Evolutionary conservation across 208 protist species (phyloP).

Genomic region (Acanthamoeba rhysodes): DNA sequence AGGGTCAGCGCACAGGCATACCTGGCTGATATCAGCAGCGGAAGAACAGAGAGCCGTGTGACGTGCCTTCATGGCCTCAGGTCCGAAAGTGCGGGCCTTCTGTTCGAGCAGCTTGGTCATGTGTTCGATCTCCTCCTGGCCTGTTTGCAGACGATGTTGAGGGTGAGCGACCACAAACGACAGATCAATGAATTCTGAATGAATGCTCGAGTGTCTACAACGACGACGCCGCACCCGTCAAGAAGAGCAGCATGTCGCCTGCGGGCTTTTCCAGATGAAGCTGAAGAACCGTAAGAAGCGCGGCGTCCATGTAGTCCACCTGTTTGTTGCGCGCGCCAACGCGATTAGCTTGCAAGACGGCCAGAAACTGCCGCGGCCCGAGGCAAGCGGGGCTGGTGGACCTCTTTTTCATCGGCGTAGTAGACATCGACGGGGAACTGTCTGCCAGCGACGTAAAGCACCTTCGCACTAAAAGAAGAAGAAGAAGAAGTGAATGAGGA

Average conservation of each 20-base stretch:
- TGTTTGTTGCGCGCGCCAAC: not conserved
- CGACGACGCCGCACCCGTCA: slow-evolving; percentile 93
- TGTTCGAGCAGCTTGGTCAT: slow-evolving; percentile 35
- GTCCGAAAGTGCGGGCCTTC: not conserved
- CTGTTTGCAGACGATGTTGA: slow-evolving; percentile 99
- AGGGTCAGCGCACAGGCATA: slow-evolving; percentile 79
- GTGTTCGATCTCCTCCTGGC: slow-evolving; percentile 97
- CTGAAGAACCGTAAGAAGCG: slow-evolving; percentile 91
- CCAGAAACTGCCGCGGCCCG: no score
- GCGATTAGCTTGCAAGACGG: slow-evolving; percentile 91
- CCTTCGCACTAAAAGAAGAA: slow-evolving; percentile 93
- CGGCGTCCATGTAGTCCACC: slow-evolving; percentile 94
- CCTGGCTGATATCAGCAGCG: not conserved
- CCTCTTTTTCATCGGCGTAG: slow-evolving; percentile 95
- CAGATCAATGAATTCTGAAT: no score
- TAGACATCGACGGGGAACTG: slow-evolving; percentile 93
- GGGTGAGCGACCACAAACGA: slow-evolving; percentile 96
- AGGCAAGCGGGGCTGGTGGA: slow-evolving; percentile 80
- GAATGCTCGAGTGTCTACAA: not conserved
- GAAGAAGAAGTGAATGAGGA: no score
- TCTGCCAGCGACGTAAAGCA: slow-evolving; percentile 91
- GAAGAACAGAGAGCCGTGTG: not conserved
- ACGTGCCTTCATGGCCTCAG: slow-evolving; percentile 76
- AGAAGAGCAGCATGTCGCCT: slow-evolving; percentile 99
- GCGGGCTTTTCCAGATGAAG: slow-evolving; percentile 90